Evolutionary conservation across 2,329 filamentous ascomycete species (phyloP), one percentile per base, ranked within the genome.

Genomic region (Chrysosporium keratinophilum): DNA sequence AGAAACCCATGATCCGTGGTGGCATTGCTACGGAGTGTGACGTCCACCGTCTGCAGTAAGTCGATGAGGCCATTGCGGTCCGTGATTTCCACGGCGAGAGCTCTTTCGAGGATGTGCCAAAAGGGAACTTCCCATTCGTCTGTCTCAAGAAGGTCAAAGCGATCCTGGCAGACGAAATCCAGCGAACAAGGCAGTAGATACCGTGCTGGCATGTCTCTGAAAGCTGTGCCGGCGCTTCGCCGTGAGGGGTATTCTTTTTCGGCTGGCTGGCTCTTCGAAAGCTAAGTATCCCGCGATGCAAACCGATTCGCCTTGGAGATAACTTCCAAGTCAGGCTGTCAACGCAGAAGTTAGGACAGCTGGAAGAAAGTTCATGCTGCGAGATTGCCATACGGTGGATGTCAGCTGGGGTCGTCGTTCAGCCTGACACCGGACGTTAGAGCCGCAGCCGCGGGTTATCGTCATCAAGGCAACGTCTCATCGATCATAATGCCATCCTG

Each of bases 141-240:
- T 37, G 52, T 52, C 12, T 50, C 48, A 5, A 57, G 33, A 14
- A 56, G 35, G 28, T 50, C 52, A 15, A 58, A 58, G 14, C 52
- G 42, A 31, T 57, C 55, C 28, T 53, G 19, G 39, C 57, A 49
- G 14, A 57, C 20, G 14, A 58, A 12, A 23, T 33, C 35, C 14
- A 43, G 41, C 4, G 54, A 55, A 46, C 49, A 52, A 11, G 56
- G 54, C 31, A 56, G 43, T 5, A 40, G 28, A 23, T 50, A 50
- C 1, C 33, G 19, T 5, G 40, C 7, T 20, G 48, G n/a, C 37
- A 50, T 35, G 5, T 17, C 47, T 31, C 23, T 19, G 37, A 41
- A 20, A 42, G 14, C 31, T 4, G 11, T 40, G 12, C 37, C 4
- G 37, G 37, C 11, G 37, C 37, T 40, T 14, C 12, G 37, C 12